Base-by-base conservation (phyloP, 176 grass and related monocot species). In the Aegilops sharonensis region DNA sequence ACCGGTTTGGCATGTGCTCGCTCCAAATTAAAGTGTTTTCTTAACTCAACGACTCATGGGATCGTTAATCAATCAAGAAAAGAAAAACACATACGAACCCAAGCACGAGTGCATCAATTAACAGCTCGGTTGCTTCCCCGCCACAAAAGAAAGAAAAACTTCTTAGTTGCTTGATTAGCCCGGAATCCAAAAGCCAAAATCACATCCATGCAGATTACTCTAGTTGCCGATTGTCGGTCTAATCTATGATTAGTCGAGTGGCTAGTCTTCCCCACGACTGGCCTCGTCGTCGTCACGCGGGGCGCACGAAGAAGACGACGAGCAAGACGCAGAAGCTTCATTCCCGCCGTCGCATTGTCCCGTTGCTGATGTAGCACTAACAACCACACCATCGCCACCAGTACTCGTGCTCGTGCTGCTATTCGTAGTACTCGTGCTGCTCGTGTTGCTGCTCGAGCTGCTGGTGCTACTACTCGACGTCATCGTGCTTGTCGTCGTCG, bases 221-320 rank as follows among this genome's bases (percentile, higher is more conserved):
- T 68, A 29, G 63, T 18, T 48, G 25, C 40, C 6, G 42, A 81
- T n/a, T 32, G 45, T 47, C 13, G 62, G 42, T 36, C 14, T n/a
- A 10, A n/a, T 59, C 29, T 56, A 52, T 8, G 75, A 21, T 32
- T 12, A 36, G 64, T 17, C 7, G 50, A 17, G 34, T 66, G 37
- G 31, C 66, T 57, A 72, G 12, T 24, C 68, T 39, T 43, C 34
- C 27, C 47, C 34, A 24, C 40, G 25, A 5, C 39, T 63, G 8
- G 39, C 70, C 21, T 39, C 78, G 63, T 50, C 71, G 0, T 37
- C 17, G 52, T 77, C 64, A 4, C 56, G 27, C 62, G 78, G 18
- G 56, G 60, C 66, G 66, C 43, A 78, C 1, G 83, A 69, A 2
- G 64, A 82, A 8, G 84, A 90, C 12, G 77, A 84, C 11, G 78